These are phyloP conservation scores for Coniochaeta prunicola DNA, from an alignment of 2,329 filamentous ascomycete genomes.

Conservation along the genomic window DNA sequence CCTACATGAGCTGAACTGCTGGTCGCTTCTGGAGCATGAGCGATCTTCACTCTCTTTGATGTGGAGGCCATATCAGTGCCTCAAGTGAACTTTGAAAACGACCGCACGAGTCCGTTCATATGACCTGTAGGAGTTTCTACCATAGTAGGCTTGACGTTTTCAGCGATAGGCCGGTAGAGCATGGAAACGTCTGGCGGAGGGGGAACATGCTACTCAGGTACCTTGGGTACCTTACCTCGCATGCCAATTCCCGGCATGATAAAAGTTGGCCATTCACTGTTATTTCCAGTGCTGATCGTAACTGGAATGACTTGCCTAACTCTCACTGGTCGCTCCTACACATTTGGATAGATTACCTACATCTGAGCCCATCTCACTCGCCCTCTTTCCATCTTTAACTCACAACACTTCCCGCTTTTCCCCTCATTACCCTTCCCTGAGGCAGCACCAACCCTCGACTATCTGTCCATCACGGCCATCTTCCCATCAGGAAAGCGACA, in stretches of 20 bases:
- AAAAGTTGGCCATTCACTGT: background rate
- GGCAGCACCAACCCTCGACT: slow-evolving; percentile 8
- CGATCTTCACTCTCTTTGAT: no score
- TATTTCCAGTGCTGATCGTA: background rate
- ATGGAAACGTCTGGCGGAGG: no score
- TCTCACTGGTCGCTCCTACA: background rate
- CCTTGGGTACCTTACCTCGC: background rate
- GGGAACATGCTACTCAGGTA: no score
- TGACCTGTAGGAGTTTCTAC: background rate
- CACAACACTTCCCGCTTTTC: slow-evolving; percentile 12
- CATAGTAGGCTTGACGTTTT: background rate
- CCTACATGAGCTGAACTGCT: background rate
- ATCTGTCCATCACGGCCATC: slow-evolving; percentile 2
- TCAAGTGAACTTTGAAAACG: no score
- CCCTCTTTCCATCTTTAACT: slow-evolving; percentile 11
- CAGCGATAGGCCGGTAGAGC: background rate
- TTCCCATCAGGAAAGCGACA: background rate
- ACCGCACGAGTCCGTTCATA: no score
- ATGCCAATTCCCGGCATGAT: background rate
- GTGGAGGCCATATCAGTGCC: no score
- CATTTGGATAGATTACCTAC: background rate
- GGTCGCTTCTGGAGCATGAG: no score
- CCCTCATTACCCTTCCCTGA: slow-evolving; percentile 10
- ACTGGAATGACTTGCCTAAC: background rate
- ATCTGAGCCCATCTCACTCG: background rate